Percentiles rank a stretch among this genome's conserved stretches.
phyloP scores from a whole-genome alignment of 164 flowering plant species.

The Tetracentron sinense region DNA sequence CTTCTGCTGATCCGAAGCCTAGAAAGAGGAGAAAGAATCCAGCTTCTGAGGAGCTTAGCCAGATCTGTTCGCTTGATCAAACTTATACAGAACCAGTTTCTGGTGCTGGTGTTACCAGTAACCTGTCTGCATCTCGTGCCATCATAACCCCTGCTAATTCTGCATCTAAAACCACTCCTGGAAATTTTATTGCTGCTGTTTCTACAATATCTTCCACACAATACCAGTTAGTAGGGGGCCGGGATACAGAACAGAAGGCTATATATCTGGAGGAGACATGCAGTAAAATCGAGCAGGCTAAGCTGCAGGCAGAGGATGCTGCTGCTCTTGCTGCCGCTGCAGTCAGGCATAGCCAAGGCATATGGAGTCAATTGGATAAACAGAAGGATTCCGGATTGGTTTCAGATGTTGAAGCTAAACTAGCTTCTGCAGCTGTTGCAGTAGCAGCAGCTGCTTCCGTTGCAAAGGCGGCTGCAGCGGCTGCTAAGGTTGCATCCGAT shows the following conservation, averaged over 20 bases:
- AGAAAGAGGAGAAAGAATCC: slow-evolving; percentile 66
- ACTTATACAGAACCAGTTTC: slow-evolving; percentile 31
- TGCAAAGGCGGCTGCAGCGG: slow-evolving; percentile 97
- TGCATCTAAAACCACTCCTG: slow-evolving; percentile 21
- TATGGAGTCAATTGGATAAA: slow-evolving; percentile 69
- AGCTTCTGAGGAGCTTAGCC: slow-evolving; percentile 40
- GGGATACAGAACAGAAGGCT: slow-evolving; percentile 28
- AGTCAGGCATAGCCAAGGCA: slow-evolving; percentile 53
- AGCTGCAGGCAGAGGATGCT: slow-evolving; percentile 78
- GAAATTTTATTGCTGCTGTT: slow-evolving; percentile 18
- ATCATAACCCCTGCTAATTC: slow-evolving; percentile 27
- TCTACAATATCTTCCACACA: slow-evolving; percentile 31
- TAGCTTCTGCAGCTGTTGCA: slow-evolving; percentile 79
- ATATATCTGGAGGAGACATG: slow-evolving; percentile 47
- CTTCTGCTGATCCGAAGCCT: slow-evolving; percentile 47
- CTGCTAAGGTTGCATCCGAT: slow-evolving; percentile 89
- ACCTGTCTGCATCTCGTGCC: slow-evolving; percentile 33
- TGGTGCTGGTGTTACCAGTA: slow-evolving; percentile 19
- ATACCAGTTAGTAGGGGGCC: slow-evolving; percentile 21
- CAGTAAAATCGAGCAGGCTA: slow-evolving; percentile 61
- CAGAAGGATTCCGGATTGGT: slow-evolving; percentile 52
- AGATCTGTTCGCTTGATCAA: slow-evolving; percentile 26
- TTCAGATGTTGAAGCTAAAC: slow-evolving; percentile 56
- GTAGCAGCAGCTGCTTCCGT: slow-evolving; percentile 92
- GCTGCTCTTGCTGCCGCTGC: slow-evolving; percentile 65